Evolutionary conservation across 257 asterid species (phyloP).

Genomic region (Leptodermis oblonga): DNA sequence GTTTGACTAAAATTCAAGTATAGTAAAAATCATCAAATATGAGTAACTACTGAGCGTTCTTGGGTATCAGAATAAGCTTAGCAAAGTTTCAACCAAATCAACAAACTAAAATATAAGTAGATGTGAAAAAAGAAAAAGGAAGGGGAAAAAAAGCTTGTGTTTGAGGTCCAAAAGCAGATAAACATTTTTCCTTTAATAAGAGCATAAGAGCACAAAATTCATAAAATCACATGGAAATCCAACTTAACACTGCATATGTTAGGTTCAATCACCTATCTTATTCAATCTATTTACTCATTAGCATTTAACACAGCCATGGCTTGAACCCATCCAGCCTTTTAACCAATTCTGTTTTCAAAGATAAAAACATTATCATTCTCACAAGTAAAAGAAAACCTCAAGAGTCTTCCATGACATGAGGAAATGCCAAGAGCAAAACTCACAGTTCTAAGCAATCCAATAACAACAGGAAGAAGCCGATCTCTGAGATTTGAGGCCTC

Average conservation of each 20-base stretch:
- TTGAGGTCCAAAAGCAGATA: background rate
- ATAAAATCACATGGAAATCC: background rate
- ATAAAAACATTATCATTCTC: background rate
- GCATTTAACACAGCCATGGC: background rate
- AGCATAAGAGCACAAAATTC: background rate
- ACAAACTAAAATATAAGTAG: background rate
- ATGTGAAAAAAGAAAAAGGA: background rate
- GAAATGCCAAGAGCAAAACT: slow-evolving; percentile 28
- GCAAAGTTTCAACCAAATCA: background rate
- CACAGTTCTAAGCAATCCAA: slow-evolving; percentile 97
- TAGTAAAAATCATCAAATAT: background rate
- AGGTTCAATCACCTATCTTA: background rate
- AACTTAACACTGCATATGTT: background rate
- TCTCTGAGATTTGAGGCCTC: slow-evolving; percentile 65
- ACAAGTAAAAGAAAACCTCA: background rate
- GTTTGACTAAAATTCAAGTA: background rate
- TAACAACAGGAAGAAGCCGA: slow-evolving; percentile 84
- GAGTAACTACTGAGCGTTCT: background rate
- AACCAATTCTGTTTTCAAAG: background rate
- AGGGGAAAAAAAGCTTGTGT: background rate
- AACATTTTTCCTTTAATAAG: background rate
- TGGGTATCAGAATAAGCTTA: background rate
- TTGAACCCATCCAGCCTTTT: background rate
- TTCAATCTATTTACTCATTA: background rate
- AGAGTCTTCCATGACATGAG: slow-evolving; percentile 14